Evolutionary conservation across 257 asterid genomes (phyloP), one percentile per base, ranked within the genome.

Genomic region (Penstemon newberryi): DNA sequence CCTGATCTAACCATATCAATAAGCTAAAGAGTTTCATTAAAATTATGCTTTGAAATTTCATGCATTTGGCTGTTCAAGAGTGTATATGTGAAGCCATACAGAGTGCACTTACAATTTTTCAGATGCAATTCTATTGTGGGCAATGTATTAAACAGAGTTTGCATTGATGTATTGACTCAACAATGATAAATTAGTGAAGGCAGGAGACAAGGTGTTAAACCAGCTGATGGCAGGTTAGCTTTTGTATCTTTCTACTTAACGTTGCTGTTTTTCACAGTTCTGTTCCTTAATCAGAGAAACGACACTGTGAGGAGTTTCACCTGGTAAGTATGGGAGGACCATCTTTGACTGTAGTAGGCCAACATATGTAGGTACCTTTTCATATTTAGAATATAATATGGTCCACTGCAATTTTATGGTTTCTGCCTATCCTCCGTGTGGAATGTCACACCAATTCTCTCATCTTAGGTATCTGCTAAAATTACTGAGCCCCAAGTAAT

Each of bases 311-410:
- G 59, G 64, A 63, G 70, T 74, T 84, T 84, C 81, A 79, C 82
- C 70, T 66, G 33, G 51, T 73, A 78, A 70, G 77, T 19, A 80
- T 25, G 63, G 66, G 68, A 47, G 9, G 49, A 56, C 69, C 57
- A 65, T 55, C 85, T 86, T 84, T 86, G 86, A 78, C 87, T 73
- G 64, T 68, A 49, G 72, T 80, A 63, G 82, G 63, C 81, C 87
- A 67, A 67, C 58, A 70, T 76, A 74, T 73, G 69, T 62, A 73
- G 84, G 78, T 66, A 57, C 78, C 72, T 53, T 7, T 53, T 41
- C 68, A 50, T 50, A 15, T 18, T 46, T 71, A 63, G 75, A 72
- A 78, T 80, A 71, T 71, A 63, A 57, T 78, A 53, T 66, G 75
- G 70, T 62, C 75, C 86, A 70, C 72, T 53, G 10, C 71, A 56